Percentiles rank a stretch among this genome's conserved stretches.
Conservation (phyloP, 176 grass and related monocot species). For the Raddia distichophylla region DNA sequence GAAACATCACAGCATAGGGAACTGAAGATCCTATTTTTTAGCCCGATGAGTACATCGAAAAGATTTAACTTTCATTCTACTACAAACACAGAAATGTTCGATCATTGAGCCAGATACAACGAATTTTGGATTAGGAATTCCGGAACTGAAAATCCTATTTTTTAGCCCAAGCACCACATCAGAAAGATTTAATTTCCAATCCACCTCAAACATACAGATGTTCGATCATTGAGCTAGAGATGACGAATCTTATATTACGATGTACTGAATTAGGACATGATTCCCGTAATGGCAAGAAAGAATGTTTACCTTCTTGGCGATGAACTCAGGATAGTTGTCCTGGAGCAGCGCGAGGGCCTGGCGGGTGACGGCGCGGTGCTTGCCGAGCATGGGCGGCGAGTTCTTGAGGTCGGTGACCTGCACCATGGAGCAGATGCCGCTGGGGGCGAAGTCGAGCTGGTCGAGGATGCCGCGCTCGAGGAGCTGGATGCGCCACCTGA, state of each 20-base stretch:
- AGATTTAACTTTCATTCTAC: not conserved
- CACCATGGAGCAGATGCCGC: conserved; percentile 77
- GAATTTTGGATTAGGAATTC: not conserved
- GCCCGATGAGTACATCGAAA: too few species aligned
- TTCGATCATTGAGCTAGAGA: not conserved
- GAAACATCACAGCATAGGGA: not conserved
- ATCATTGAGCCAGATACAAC: not conserved
- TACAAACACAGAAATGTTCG: not conserved
- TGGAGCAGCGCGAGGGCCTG: conserved; percentile 80
- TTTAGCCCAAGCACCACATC: conserved; percentile 7
- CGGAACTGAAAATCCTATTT: not conserved
- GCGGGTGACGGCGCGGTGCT: conserved; percentile 78
- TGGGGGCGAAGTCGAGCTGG: conserved; percentile 67
- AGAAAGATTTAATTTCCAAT: not conserved
- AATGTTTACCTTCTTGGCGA: conserved; percentile 78
- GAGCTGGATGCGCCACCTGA: conserved; percentile 77
- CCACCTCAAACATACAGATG: not conserved
- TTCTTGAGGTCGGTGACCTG: conserved; percentile 99
- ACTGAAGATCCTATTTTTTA: not conserved
- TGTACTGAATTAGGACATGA: not conserved
- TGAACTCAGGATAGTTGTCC: conserved; percentile 98
- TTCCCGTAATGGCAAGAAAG: not conserved
- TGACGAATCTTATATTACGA: not conserved
- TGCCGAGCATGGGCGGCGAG: conserved; percentile 82
- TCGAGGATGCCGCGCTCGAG: conserved; percentile 71